Percentiles rank a stretch among this genome's conserved stretches.
Conservation (phyloP, 2,329 filamentous ascomycete species). For the Mycosphaerella sp. region DNA sequence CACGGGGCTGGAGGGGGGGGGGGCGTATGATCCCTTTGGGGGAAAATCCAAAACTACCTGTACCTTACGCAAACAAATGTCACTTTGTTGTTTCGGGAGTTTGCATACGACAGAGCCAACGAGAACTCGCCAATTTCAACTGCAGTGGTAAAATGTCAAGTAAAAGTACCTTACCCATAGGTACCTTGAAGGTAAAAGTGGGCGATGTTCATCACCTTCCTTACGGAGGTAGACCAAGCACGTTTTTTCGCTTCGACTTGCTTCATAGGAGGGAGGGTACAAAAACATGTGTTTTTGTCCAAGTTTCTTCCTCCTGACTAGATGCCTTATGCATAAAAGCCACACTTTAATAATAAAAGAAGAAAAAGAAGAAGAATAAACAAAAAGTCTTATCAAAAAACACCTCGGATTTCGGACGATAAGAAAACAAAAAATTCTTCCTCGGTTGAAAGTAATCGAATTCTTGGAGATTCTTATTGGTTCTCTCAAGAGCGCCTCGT, state of each 20-base stretch:
- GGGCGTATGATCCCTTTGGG: too few relatives aligned
- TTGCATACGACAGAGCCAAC: constrained; percentile 3
- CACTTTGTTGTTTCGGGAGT: too few relatives aligned
- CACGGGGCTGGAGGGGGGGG: too few relatives aligned
- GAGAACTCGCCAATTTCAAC: constrained; percentile 1
- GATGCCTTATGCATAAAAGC: background rate
- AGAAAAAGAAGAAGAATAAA: background rate
- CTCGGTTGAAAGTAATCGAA: background rate
- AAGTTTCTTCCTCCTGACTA: too few relatives aligned
- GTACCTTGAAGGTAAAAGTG: too few relatives aligned
- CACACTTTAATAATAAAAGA: background rate
- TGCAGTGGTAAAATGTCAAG: background rate
- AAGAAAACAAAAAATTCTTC: too few relatives aligned
- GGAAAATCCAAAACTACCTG: too few relatives aligned
- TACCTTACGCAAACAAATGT: too few relatives aligned
- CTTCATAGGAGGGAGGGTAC: background rate
- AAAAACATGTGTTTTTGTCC: too few relatives aligned
- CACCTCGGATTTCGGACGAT: background rate
- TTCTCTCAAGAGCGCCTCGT: background rate
- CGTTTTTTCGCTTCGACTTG: background rate
- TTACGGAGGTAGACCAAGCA: too few relatives aligned
- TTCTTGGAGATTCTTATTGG: background rate
- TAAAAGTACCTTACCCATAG: too few relatives aligned
- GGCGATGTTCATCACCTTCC: too few relatives aligned
- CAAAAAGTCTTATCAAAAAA: background rate